These are phyloP conservation scores for Onygena corvina DNA, from an alignment of 2,329 filamentous ascomycete species.

Conservation along the genomic window DNA sequence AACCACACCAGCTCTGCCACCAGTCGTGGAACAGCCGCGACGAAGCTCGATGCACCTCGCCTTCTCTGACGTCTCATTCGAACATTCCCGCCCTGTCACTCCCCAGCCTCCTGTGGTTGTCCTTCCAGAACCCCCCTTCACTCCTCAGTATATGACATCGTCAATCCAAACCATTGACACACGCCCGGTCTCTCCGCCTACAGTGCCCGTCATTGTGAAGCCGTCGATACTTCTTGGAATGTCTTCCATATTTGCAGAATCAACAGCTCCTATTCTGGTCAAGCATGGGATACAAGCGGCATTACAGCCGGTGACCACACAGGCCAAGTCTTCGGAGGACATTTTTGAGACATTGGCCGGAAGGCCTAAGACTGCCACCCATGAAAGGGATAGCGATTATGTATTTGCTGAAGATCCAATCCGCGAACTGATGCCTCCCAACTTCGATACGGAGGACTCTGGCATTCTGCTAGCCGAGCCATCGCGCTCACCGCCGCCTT, in stretches of 20 bases:
- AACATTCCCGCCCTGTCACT: slow-evolving; percentile 24
- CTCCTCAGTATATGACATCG: slow-evolving; percentile 6
- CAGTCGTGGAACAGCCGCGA: slow-evolving; percentile 26
- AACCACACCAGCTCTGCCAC: slow-evolving; percentile 33
- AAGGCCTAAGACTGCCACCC: slow-evolving; percentile 17
- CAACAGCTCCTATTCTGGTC: slow-evolving; percentile 11
- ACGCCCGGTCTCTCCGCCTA: slow-evolving; percentile 8
- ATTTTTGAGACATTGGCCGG: slow-evolving; percentile 14
- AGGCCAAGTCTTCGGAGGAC: slow-evolving; percentile 14
- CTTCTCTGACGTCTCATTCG: slow-evolving; percentile 24
- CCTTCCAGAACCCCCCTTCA: background rate
- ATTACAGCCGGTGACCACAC: background rate
- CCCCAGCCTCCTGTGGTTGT: background rate
- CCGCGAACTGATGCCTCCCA: background rate
- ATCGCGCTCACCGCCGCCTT: background rate
- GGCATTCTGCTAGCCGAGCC: background rate
- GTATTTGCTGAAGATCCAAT: background rate
- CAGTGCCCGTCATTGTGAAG: slow-evolving; percentile 4
- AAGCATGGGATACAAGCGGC: slow-evolving; percentile 10
- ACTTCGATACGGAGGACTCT: background rate
- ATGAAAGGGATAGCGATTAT: slow-evolving; percentile 6
- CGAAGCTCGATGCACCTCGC: slow-evolving; percentile 19
- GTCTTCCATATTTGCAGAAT: slow-evolving; percentile 23
- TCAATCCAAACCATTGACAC: slow-evolving; percentile 12
- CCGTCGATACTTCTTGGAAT: slow-evolving; percentile 17